Conservation (phyloP, 345 rosid genomes). For the Citrus medica region DNA sequence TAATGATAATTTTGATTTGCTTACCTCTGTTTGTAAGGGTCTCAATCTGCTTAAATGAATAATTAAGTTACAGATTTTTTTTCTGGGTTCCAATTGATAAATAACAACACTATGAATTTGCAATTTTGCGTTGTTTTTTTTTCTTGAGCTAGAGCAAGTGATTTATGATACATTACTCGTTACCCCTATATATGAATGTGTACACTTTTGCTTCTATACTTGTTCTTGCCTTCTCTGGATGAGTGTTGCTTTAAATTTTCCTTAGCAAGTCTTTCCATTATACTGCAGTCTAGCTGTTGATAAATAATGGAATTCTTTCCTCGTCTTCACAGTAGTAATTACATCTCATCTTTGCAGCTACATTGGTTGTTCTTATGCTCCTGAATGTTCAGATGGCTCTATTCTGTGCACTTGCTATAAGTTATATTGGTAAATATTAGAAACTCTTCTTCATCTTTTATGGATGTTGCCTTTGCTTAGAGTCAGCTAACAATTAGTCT, state of each 20-base stretch:
- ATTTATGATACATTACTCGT: neutral
- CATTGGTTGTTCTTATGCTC: conserved; percentile 54
- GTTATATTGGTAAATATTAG: conserved; percentile 61
- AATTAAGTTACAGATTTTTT: neutral
- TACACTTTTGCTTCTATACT: neutral
- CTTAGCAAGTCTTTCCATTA: neutral
- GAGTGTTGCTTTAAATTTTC: neutral
- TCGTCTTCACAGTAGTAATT: neutral
- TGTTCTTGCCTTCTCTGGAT: neutral
- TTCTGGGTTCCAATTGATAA: neutral
- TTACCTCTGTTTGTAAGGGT: neutral
- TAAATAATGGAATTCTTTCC: neutral
- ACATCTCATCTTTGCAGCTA: conserved; percentile 38
- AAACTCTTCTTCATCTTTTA: neutral
- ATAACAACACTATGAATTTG: no score
- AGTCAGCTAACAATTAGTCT: neutral
- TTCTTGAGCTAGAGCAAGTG: neutral
- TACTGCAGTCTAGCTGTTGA: neutral
- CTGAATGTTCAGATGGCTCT: conserved; percentile 89
- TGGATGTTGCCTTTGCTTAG: neutral
- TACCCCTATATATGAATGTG: neutral
- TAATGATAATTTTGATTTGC: neutral
- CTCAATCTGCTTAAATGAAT: neutral
- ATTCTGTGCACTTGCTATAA: conserved; percentile 57
- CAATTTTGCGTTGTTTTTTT: neutral